These are phyloP conservation scores for Udeniomyces megalosporus DNA, from an alignment of 768 basidiomycete species.

Conservation along the genomic window DNA sequence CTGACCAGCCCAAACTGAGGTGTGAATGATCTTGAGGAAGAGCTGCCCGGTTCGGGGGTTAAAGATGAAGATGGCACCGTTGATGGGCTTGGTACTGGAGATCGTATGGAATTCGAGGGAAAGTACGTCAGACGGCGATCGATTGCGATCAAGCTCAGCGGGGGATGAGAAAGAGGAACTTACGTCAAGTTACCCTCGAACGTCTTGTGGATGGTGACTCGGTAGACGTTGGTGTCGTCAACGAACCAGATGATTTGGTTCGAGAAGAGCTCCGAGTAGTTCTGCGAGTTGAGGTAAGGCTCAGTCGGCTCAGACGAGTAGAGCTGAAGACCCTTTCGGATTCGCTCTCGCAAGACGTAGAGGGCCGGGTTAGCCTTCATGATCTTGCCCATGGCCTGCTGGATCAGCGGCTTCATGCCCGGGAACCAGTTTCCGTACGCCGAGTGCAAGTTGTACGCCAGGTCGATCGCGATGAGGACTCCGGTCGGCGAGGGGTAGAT, in stretches of 20 bases:
- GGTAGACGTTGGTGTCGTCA: constrained; percentile 99
- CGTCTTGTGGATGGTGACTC: constrained; percentile 84
- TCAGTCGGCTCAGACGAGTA: constrained; percentile 99
- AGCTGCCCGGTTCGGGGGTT: constrained; percentile 96
- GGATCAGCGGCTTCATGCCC: constrained; percentile 90
- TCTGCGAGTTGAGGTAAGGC: constrained; percentile 93
- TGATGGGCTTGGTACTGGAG: constrained; percentile 99
- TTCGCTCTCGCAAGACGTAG: constrained; percentile 94
- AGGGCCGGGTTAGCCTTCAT: constrained; percentile 99
- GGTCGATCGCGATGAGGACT: constrained; percentile 95
- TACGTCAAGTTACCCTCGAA: constrained; percentile 99
- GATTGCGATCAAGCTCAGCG: no score
- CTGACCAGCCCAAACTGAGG: constrained; percentile 99
- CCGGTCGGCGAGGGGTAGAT: constrained; percentile 99
- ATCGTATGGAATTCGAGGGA: no score
- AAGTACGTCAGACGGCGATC: no score
- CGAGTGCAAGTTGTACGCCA: constrained; percentile 96
- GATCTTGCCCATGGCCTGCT: constrained; percentile 98
- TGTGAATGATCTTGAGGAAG: constrained; percentile 98
- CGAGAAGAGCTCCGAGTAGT: constrained; percentile 38
- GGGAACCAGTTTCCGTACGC: constrained; percentile 99
- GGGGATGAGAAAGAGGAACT: no score
- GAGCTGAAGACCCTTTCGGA: constrained; percentile 91
- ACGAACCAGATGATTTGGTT: constrained; percentile 99
- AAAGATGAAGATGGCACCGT: constrained; percentile 61